A percentile compares a stretch with the other conserved stretches of the same genome.
Evolutionary conservation across 2,329 filamentous ascomycete genomes (phyloP).

Genomic region (Amylocarpus encephaloides): DNA sequence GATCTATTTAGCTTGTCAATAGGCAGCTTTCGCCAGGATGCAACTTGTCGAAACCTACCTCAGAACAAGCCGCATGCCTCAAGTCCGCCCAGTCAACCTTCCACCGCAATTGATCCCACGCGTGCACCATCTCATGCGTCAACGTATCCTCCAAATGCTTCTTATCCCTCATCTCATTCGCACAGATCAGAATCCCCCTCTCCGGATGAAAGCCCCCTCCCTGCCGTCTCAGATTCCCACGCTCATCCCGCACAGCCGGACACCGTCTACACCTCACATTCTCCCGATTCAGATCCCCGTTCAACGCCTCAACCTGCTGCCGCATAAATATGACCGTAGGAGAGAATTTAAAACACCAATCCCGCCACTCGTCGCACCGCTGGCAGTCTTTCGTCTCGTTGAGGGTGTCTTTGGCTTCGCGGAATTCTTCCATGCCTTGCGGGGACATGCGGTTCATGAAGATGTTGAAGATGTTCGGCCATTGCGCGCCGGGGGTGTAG

Average conservation of each 20-base stretch:
- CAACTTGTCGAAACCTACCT: constrained; percentile 48
- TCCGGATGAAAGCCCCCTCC: constrained; percentile 80
- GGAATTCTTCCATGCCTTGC: constrained; percentile 68
- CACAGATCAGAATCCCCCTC: constrained; percentile 85
- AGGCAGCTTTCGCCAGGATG: background rate
- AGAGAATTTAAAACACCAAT: constrained; percentile 78
- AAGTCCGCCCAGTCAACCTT: constrained; percentile 80
- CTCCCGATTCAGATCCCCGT: constrained; percentile 62
- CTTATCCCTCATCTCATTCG: constrained; percentile 77
- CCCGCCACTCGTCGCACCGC: constrained; percentile 72
- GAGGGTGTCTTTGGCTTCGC: constrained; percentile 65
- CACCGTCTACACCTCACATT: constrained; percentile 85
- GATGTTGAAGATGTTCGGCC: constrained; percentile 82
- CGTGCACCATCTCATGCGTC: constrained; percentile 96
- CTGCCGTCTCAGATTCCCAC: constrained; percentile 48
- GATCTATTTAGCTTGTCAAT: constrained; percentile 51
- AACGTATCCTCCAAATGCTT: constrained; percentile 89
- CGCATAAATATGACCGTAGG: constrained; percentile 83
- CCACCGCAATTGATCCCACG: constrained; percentile 87
- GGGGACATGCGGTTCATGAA: constrained; percentile 65
- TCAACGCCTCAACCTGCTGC: constrained; percentile 72
- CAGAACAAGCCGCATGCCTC: constrained; percentile 86
- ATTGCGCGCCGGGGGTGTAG: constrained; percentile 56
- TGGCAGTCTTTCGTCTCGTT: constrained; percentile 74
- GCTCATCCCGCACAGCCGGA: constrained; percentile 45